Percentiles rank a stretch among this genome's conserved stretches.
Evolutionary conservation across 1,284 basidiomycete species (phyloP).

Genomic region (Trichosporon sp.): DNA sequence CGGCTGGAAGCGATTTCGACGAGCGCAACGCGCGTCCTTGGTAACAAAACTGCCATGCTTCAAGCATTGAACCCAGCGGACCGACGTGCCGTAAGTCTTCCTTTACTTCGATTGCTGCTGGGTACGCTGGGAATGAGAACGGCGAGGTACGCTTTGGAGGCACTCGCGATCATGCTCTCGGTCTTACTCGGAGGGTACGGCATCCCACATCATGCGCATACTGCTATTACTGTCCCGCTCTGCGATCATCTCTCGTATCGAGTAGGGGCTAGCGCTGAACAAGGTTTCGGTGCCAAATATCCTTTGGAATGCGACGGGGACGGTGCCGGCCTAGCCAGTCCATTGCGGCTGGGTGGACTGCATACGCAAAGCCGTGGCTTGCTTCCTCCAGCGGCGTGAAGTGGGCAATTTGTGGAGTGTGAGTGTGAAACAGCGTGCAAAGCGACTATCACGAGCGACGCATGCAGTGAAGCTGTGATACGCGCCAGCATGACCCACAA

Average conservation of each 20-base stretch:
- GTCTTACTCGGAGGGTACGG: neutral
- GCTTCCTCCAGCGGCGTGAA: neutral
- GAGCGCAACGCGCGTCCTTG: neutral
- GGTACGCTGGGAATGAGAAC: conserved; percentile 2
- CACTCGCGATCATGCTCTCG: neutral
- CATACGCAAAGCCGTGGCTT: neutral
- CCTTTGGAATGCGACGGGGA: neutral
- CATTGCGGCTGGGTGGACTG: neutral
- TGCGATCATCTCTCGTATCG: neutral
- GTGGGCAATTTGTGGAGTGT: neutral
- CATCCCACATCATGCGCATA: neutral
- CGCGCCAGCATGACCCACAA: neutral
- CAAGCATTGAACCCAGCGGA: neutral
- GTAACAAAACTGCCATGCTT: neutral
- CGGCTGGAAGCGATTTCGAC: neutral
- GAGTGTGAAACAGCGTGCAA: neutral
- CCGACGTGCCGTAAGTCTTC: conserved; percentile 4
- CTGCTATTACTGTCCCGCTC: neutral
- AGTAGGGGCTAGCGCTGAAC: neutral
- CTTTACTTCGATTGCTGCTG: neutral
- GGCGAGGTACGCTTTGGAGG: neutral
- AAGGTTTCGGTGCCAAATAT: conserved; percentile 1
- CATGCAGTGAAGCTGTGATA: neutral
- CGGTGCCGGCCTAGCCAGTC: neutral
- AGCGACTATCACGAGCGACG: neutral